Percentiles rank a stretch among this genome's conserved stretches.
Evolutionary conservation across 2,329 filamentous ascomycete genomes (phyloP).

Genomic region (Colletotrichum siamense): DNA sequence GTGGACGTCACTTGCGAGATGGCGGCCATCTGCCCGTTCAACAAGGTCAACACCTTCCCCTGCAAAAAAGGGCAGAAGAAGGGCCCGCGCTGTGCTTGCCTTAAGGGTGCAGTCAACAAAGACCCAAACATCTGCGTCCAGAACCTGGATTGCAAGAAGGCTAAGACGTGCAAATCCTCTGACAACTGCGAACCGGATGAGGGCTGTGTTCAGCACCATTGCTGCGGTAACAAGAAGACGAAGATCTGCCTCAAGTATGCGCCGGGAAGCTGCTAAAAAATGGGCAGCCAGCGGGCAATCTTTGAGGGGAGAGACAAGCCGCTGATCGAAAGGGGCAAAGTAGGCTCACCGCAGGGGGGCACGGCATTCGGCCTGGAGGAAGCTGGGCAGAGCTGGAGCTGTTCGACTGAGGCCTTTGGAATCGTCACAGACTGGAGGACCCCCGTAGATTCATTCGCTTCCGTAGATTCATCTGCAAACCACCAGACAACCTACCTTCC

Average conservation of each 20-base stretch:
- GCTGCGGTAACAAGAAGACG: neutral
- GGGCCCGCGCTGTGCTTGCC: neutral
- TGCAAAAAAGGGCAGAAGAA: neutral
- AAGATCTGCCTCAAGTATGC: conserved; percentile 10
- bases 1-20: neutral
- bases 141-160: neutral
- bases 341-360: neutral
- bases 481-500: conserved; percentile 25
- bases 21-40: neutral
- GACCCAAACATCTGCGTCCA: neutral
- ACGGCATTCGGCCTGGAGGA: neutral
- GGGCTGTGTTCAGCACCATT: conserved; percentile 5
- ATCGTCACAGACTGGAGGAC: neutral
- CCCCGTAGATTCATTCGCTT: neutral
- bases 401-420: neutral
- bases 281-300: neutral
- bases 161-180: neutral
- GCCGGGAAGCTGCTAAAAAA: neutral
- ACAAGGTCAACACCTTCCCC: neutral
- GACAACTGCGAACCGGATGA: neutral
- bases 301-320: neutral
- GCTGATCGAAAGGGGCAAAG: neutral
- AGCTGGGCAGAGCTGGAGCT: neutral
- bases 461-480: neutral
- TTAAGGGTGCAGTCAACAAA: neutral